Evolutionary conservation across 2,329 filamentous ascomycete species (phyloP).

Genomic region (Kalaharituber pfeilii): DNA sequence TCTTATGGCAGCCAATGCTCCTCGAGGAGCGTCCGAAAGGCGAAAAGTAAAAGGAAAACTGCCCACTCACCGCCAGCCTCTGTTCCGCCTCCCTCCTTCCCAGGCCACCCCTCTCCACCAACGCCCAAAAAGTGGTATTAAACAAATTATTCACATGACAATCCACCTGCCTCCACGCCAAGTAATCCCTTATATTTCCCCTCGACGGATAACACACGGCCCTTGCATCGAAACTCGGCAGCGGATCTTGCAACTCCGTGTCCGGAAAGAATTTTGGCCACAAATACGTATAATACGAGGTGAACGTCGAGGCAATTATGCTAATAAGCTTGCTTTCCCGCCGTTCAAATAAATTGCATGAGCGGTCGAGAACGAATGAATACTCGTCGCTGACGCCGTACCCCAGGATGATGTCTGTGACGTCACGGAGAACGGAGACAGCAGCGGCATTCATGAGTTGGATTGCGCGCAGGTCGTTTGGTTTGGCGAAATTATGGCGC

Average conservation of each 20-base stretch:
- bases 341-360: conserved; percentile 66
- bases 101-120: conserved; percentile 63
- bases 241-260: conserved; percentile 49
- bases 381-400: conserved; percentile 95
- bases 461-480: conserved; percentile 73
- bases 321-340: conserved; percentile 75
- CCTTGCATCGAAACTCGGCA: conserved; percentile 84
- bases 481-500: conserved; percentile 74
- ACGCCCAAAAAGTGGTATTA: conserved; percentile 88
- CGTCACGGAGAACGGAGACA: conserved; percentile 61
- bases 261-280: conserved; percentile 64
- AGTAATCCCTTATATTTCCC: conserved; percentile 74
- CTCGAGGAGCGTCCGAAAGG: too few species aligned
- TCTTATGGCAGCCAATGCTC: not conserved
- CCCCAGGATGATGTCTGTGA: conserved; percentile 64
- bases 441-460: conserved; percentile 92
- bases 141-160: conserved; percentile 98
- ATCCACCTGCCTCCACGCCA: conserved; percentile 93
- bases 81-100: conserved; percentile 63
- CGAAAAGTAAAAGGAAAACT: not conserved
- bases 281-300: conserved; percentile 67
- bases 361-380: conserved; percentile 55
- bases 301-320: conserved; percentile 84
- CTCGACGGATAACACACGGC: conserved; percentile 77
- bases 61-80: conserved; percentile 41